These are phyloP conservation scores for Trichoderma guizhouense DNA, from an alignment of 2,329 filamentous ascomycete species.

Conservation along the genomic window DNA sequence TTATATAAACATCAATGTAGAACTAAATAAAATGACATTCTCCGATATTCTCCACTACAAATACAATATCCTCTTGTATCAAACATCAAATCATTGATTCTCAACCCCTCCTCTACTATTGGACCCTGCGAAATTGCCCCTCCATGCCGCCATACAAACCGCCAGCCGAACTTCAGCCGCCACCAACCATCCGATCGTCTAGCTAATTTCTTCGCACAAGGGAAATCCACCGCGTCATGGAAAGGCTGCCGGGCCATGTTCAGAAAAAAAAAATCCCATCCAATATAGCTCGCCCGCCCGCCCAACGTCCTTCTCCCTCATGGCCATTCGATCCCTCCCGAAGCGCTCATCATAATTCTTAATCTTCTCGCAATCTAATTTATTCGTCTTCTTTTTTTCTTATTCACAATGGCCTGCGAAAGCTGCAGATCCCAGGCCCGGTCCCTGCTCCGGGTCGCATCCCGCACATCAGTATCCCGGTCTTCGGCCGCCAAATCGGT, in stretches of 20 bases:
- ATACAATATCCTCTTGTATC: neutral
- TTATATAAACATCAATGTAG: neutral
- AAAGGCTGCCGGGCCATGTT: neutral
- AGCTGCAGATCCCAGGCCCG: slow-evolving; percentile 46
- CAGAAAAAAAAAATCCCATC: neutral
- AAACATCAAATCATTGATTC: neutral
- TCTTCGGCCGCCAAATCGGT: slow-evolving; percentile 25
- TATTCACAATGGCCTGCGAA: slow-evolving; percentile 45
- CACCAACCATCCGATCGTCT: neutral
- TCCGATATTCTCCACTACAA: neutral
- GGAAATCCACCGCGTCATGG: slow-evolving; percentile 19
- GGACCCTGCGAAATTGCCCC: neutral
- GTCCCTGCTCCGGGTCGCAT: slow-evolving; percentile 35
- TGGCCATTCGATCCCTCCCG: neutral
- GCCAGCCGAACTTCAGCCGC: slow-evolving; percentile 19
- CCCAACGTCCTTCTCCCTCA: neutral
- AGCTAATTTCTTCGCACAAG: slow-evolving; percentile 12
- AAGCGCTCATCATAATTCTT: neutral
- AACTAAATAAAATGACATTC: neutral
- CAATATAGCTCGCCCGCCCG: slow-evolving; percentile 2
- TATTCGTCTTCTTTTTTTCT: neutral
- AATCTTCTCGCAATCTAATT: neutral
- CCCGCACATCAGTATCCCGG: slow-evolving; percentile 30
- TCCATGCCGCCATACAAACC: neutral
- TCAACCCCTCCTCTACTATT: neutral